These are phyloP conservation scores for Citrullus amarus DNA, from an alignment of 306 rosid species.

Conservation along the genomic window DNA sequence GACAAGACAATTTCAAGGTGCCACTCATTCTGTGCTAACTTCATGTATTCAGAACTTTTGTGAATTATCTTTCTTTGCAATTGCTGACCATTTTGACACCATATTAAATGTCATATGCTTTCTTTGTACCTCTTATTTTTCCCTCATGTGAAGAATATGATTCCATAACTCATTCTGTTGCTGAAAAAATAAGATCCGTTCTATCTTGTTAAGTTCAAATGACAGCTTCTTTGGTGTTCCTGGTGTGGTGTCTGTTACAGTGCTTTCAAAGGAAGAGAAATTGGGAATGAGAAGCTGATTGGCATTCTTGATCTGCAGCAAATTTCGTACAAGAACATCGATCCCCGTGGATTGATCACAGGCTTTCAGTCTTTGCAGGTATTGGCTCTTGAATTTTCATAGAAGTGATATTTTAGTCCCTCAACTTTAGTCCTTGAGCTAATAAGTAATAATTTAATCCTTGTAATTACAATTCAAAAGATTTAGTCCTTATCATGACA, in stretches of 20 bases:
- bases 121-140: not conserved
- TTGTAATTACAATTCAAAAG: no score
- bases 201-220: not conserved
- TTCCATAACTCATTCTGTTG: not conserved
- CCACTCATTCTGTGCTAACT: slow-evolving; percentile 10
- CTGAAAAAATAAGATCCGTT: not conserved
- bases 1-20: slow-evolving; percentile 89
- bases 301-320: slow-evolving; percentile 63
- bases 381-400: not conserved
- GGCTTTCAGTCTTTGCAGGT: slow-evolving; percentile 93
- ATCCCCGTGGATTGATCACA: slow-evolving; percentile 67
- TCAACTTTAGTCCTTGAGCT: no score
- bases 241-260: slow-evolving; percentile 33
- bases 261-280: slow-evolving; percentile 55
- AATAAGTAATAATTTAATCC: no score
- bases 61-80: not conserved
- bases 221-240: not conserved
- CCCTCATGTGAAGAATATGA: not conserved
- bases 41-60: not conserved
- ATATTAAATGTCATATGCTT: not conserved
- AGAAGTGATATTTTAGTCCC: not conserved
- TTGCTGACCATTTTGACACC: not conserved
- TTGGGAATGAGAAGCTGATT: slow-evolving; percentile 74
- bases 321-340: slow-evolving; percentile 50
- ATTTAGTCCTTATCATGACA: no score